phyloP scores from a whole-genome alignment of 768 basidiomycete genomes.

The Kwoniella heveanensis region DNA sequence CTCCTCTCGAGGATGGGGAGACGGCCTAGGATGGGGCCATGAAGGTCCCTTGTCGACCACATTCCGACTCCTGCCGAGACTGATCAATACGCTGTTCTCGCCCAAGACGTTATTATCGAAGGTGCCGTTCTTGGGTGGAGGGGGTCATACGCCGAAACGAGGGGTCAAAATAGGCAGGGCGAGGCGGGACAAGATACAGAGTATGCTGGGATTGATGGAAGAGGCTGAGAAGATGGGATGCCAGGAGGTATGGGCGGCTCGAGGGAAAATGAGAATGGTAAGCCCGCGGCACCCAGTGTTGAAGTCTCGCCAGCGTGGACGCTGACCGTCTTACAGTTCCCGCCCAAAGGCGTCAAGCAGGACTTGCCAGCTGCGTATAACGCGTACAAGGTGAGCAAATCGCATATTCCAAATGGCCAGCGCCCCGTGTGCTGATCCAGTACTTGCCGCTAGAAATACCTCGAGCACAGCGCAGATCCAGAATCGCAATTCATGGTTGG shows the following conservation, averaged over 20 bases:
- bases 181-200: conserved; percentile 35
- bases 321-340: conserved; percentile 33
- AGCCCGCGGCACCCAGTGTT: not conserved
- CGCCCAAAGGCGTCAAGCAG: conserved; percentile 47
- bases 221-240: conserved; percentile 42
- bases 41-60: conserved; percentile 47
- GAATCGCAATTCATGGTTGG: conserved; percentile 81
- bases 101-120: conserved; percentile 27
- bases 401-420: conserved; percentile 57
- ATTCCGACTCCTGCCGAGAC: conserved; percentile 36
- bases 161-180: conserved; percentile 25
- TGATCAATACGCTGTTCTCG: conserved; percentile 39
- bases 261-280: conserved; percentile 44
- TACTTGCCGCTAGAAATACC: conserved; percentile 14
- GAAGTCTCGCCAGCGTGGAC: not conserved
- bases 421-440: not conserved
- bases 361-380: conserved; percentile 37
- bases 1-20: conserved; percentile 34
- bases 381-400: conserved; percentile 50
- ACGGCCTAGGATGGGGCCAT: conserved; percentile 57
- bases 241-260: conserved; percentile 26
- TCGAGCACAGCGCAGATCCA: conserved; percentile 68
- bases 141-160: conserved; percentile 9
- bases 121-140: conserved; percentile 16
- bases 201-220: conserved; percentile 29